Evolutionary conservation across 495 filamentous ascomycete species (phyloP).

Genomic region (Amniculicola lignicola): DNA sequence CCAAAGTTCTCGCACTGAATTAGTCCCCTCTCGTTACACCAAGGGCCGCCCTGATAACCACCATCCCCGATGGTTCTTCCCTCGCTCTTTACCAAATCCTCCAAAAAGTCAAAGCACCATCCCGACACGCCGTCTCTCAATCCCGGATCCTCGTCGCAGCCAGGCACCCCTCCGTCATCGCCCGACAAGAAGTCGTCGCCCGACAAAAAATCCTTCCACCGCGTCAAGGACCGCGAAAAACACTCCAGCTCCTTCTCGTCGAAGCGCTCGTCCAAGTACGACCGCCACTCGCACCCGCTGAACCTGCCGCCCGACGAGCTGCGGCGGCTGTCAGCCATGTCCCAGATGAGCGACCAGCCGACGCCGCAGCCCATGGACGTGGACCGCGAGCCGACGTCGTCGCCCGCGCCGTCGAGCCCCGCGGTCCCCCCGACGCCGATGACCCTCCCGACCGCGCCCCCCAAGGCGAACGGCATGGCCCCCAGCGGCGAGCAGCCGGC

Average conservation of each 20-base stretch:
- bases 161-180: slow-evolving; percentile 33
- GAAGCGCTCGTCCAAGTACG: slow-evolving; percentile 44
- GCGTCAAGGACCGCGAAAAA: slow-evolving; percentile 30
- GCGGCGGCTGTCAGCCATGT: slow-evolving; percentile 62
- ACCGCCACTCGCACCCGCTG: slow-evolving; percentile 73
- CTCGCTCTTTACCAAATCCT: slow-evolving; percentile 30
- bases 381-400: slow-evolving; percentile 62
- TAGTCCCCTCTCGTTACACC: slow-evolving; percentile 5
- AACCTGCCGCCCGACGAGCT: slow-evolving; percentile 85
- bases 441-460: slow-evolving; percentile 31
- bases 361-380: slow-evolving; percentile 68
- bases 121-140: slow-evolving; percentile 5
- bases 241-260: slow-evolving; percentile 32
- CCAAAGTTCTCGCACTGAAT: slow-evolving; percentile 9
- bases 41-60: neutral
- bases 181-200: slow-evolving; percentile 33
- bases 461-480: slow-evolving; percentile 46
- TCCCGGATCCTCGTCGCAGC: slow-evolving; percentile 18
- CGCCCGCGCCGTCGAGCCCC: slow-evolving; percentile 47
- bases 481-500: slow-evolving; percentile 52
- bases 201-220: slow-evolving; percentile 26
- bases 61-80: slow-evolving; percentile 27
- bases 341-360: slow-evolving; percentile 45
- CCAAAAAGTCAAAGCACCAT: slow-evolving; percentile 32
- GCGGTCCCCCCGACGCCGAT: slow-evolving; percentile 35